Conservation (phyloP, 306 rosid species). For the Inga oerstediana region DNA sequence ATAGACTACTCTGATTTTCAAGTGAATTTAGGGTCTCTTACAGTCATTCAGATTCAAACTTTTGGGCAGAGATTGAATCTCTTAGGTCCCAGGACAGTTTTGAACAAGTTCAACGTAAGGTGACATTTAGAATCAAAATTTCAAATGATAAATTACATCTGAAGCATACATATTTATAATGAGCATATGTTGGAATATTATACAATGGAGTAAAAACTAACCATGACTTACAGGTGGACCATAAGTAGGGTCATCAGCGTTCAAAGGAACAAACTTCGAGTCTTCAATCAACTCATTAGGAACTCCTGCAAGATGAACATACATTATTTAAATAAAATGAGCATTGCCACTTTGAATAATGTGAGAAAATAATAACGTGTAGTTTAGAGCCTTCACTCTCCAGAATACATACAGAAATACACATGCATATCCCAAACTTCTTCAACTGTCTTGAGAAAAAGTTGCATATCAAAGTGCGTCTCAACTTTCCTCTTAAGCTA, state of each 20-base stretch:
- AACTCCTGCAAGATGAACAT: constrained; percentile 50
- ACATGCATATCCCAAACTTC: background rate
- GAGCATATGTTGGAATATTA: constrained; percentile 1
- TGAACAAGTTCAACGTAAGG: background rate
- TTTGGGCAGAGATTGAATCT: background rate
- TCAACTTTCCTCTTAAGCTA: background rate
- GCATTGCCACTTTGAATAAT: constrained; percentile 2
- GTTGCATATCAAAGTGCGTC: background rate
- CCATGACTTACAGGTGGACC: constrained; percentile 99
- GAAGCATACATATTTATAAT: background rate
- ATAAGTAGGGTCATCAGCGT: constrained; percentile 67
- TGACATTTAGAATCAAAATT: background rate
- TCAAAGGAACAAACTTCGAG: constrained; percentile 87
- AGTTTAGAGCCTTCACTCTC: background rate
- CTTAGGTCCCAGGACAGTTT: background rate
- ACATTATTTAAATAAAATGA: constrained; percentile 7
- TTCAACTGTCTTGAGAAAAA: background rate
- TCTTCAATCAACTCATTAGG: constrained; percentile 74
- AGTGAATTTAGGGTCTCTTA: background rate
- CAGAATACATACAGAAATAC: background rate
- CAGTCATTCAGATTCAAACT: background rate
- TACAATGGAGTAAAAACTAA: constrained; percentile 57
- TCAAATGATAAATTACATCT: background rate
- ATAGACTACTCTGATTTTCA: background rate
- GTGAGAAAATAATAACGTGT: background rate